Evolutionary conservation across 2,329 filamentous ascomycete species (phyloP), one percentile per base, ranked within the genome.

Genomic region (Neocatenulostroma microsporum): DNA sequence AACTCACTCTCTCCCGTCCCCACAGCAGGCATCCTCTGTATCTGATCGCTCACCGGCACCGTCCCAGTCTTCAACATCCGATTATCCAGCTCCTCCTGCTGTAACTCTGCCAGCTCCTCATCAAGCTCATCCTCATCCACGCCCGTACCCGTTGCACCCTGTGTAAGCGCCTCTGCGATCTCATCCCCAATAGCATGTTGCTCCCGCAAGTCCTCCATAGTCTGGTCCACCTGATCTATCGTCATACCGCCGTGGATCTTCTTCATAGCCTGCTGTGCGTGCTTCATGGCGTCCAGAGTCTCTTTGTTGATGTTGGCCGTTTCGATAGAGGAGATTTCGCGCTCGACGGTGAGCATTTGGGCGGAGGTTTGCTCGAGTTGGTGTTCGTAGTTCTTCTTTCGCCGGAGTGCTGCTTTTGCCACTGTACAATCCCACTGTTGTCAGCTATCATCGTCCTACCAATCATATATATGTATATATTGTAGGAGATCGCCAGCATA

Each of bases 221-320:
- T 89, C 62, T 85, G 75, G 62, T 96, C 89, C 45, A 98, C 89
- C 67, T 93, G 91, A 54, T 95, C 87, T 46, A 91, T 84, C 32
- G 85, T 94, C 48, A 96, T 77, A 47, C 84, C 84, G 53, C 80
- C 82, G 61, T 96, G 87, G 53, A 98, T 98, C 47, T 81, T 71
- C 69, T 88, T 82, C 88, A 98, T 96, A 23, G 89, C 91, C 43
- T 79, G 69, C 48, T 84, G 80, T 9, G 91, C 89, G 58, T 81
- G 81, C 75, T 94, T 82, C 87, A 98, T 95, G 6, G 88, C 89
- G 50, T 82, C 76, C 47, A 96, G 72, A 10, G 91, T 98, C 71
- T 95, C 88, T 66, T 89, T 81, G 72, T 98, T 98, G 70, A 98
- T 95, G 62, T 96, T 98, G 44, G 91, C 91, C 31, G 88, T 86